A percentile compares a stretch with the other conserved stretches of the same genome.
These are phyloP conservation scores for Plantago coronopus DNA, from an alignment of 305 asterid genomes.

Conservation along the genomic window DNA sequence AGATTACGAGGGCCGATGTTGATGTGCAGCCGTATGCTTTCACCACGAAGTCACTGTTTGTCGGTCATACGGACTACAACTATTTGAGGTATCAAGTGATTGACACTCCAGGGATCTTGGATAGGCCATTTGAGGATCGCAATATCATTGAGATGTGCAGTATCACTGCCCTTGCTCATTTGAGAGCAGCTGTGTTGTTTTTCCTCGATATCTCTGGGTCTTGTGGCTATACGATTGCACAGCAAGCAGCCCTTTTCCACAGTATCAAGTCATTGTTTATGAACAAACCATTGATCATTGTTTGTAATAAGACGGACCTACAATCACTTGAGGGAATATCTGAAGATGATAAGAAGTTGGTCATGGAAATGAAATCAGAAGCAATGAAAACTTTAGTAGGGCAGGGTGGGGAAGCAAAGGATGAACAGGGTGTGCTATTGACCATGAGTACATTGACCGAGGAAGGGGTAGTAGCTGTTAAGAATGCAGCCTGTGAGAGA, in stretches of 20 bases:
- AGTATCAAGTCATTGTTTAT: conserved; percentile 86
- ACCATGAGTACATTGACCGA: conserved; percentile 90
- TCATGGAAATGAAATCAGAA: conserved; percentile 81
- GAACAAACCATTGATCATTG: conserved; percentile 84
- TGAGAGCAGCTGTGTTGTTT: conserved; percentile 89
- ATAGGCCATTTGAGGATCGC: conserved; percentile 92
- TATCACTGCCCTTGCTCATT: conserved; percentile 91
- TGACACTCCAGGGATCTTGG: conserved; percentile 94
- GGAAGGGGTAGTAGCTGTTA: conserved; percentile 77
- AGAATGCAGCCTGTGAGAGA: conserved; percentile 90
- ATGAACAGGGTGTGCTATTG: conserved; percentile 61
- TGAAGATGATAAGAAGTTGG: conserved; percentile 77
- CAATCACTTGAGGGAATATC: conserved; percentile 76
- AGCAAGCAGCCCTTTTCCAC: conserved; percentile 89
- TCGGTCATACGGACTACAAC: conserved; percentile 89
- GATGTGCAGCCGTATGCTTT: conserved; percentile 98
- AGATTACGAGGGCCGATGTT: conserved; percentile 91
- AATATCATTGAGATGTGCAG: conserved; percentile 98
- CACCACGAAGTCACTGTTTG: conserved; percentile 92
- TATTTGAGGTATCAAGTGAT: conserved; percentile 89
- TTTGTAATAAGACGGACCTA: conserved; percentile 89
- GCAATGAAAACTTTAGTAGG: conserved; percentile 88
- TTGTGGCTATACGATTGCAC: conserved; percentile 88
- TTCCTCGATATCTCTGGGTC: conserved; percentile 93
- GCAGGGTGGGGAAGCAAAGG: conserved; percentile 79